Percentiles rank a stretch among this genome's conserved stretches.
Conservation (phyloP, 2,329 filamentous ascomycete genomes). For the Cordyceps cateniannulata region DNA sequence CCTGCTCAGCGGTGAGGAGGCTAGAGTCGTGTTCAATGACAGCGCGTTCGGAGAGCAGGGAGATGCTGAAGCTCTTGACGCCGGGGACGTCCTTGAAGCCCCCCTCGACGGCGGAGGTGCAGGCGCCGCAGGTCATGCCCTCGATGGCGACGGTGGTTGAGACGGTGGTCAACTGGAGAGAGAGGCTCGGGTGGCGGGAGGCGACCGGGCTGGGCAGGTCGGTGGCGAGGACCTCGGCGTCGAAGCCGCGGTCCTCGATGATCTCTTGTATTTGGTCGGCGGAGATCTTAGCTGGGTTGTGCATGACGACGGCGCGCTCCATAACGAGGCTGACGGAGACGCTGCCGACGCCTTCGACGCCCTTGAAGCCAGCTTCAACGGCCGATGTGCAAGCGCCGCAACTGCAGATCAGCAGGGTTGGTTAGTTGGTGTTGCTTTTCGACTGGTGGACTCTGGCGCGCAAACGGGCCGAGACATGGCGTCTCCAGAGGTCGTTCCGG, state of each 20-base stretch:
- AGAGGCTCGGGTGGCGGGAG: slow-evolving; percentile 29
- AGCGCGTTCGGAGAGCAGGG: slow-evolving; percentile 76
- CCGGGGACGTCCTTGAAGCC: slow-evolving; percentile 71
- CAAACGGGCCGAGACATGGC: not conserved
- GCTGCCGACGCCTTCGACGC: slow-evolving; percentile 70
- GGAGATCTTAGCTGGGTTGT: slow-evolving; percentile 69
- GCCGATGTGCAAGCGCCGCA: slow-evolving; percentile 94
- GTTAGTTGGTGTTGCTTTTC: slow-evolving; percentile 20
- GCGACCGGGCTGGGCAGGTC: slow-evolving; percentile 57
- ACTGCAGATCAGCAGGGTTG: slow-evolving; percentile 41
- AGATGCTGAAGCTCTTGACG: slow-evolving; percentile 72
- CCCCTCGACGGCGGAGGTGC: slow-evolving; percentile 77
- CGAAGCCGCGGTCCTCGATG: slow-evolving; percentile 88
- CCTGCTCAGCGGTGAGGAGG: slow-evolving; percentile 44
- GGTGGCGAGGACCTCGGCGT: slow-evolving; percentile 79
- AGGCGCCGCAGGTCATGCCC: slow-evolving; percentile 89
- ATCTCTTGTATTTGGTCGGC: slow-evolving; percentile 74
- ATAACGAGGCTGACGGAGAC: slow-evolving; percentile 92
- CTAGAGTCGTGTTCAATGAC: slow-evolving; percentile 71
- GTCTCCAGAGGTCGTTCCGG: not conserved
- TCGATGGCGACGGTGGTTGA: slow-evolving; percentile 72
- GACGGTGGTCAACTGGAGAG: slow-evolving; percentile 36
- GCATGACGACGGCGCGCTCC: slow-evolving; percentile 90
- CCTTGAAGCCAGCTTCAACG: slow-evolving; percentile 87
- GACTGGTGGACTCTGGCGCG: not conserved